Evolutionary conservation across 768 basidiomycete genomes (phyloP).

Genomic region (Podaxis sp.): DNA sequence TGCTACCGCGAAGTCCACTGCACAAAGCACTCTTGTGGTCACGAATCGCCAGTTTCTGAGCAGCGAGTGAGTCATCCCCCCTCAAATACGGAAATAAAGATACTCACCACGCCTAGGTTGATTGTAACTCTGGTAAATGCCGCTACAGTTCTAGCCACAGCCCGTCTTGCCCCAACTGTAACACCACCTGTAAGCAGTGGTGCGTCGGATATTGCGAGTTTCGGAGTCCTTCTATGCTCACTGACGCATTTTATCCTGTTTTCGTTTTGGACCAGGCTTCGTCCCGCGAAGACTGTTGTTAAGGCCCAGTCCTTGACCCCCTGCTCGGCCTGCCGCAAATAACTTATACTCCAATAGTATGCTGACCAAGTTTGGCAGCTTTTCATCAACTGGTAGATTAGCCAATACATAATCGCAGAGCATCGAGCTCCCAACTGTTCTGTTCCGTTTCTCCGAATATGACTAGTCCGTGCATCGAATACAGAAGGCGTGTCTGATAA

Average conservation of each 20-base stretch:
- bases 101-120: slow-evolving; percentile 32
- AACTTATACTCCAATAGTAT: background rate
- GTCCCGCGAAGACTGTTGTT: slow-evolving; percentile 26
- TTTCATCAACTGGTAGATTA: background rate
- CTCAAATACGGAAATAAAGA: slow-evolving; percentile 16
- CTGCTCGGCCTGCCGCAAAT: slow-evolving; percentile 19
- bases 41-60: slow-evolving; percentile 29
- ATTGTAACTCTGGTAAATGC: slow-evolving; percentile 39
- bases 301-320: slow-evolving; percentile 17
- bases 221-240: background rate
- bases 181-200: slow-evolving; percentile 41
- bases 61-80: slow-evolving; percentile 20
- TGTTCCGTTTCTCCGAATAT: background rate
- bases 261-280: slow-evolving; percentile 22
- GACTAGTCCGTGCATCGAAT: background rate
- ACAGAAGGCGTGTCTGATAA: background rate
- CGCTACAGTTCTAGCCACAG: slow-evolving; percentile 42
- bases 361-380: background rate
- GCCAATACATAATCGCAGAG: background rate
- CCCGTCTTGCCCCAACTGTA: slow-evolving; percentile 34
- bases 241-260: background rate
- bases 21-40: slow-evolving; percentile 38
- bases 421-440: background rate
- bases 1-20: slow-evolving; percentile 42
- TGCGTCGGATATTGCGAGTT: slow-evolving; percentile 19